These are phyloP conservation scores for Sclerotinia minor DNA, from an alignment of 2,329 filamentous ascomycete genomes.

Conservation along the genomic window DNA sequence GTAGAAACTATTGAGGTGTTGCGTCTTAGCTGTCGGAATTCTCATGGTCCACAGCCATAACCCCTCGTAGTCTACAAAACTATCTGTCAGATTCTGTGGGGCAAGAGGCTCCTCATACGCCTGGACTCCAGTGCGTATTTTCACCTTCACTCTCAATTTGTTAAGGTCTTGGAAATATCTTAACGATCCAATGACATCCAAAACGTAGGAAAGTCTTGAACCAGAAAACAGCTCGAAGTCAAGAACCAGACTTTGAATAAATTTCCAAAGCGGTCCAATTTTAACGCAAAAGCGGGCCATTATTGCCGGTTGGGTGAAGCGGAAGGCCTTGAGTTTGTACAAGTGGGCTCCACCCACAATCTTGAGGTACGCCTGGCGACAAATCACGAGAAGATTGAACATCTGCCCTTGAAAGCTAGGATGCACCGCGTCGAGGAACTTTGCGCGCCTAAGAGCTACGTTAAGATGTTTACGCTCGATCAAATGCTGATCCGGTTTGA, in stretches of 20 bases:
- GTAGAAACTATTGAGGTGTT: neutral
- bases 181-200: too few species aligned
- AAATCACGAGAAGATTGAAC: neutral
- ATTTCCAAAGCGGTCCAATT: neutral
- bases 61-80: neutral
- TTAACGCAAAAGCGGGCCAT: neutral
- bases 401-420: neutral
- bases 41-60: neutral
- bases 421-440: neutral
- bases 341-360: neutral
- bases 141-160: neutral
- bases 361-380: slow-evolving; percentile 1
- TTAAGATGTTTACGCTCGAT: neutral
- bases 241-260: neutral
- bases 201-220: neutral
- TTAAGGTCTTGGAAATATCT: neutral
- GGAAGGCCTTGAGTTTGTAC: neutral
- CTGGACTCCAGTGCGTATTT: neutral
- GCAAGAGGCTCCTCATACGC: neutral
- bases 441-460: neutral
- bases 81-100: neutral
- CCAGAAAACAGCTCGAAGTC: neutral
- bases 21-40: neutral
- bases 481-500: neutral
- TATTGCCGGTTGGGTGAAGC: neutral